Conservation (phyloP, 805 yeast species). For the Kuraishia piskuri region DNA sequence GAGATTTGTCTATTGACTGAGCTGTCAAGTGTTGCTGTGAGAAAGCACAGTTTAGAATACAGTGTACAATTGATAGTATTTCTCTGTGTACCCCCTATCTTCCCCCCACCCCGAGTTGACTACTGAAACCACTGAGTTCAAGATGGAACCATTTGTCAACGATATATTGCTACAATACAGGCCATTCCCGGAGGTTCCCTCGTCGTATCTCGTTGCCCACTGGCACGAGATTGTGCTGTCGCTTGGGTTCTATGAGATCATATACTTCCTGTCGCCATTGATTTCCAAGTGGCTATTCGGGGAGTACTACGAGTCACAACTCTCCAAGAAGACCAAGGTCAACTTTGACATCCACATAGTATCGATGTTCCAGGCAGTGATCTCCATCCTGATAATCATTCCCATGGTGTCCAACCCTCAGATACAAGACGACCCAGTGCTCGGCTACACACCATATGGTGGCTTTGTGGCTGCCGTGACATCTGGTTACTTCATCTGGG, state of each 20-base stretch:
- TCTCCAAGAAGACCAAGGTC: slow-evolving; percentile 35
- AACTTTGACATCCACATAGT: slow-evolving; percentile 91
- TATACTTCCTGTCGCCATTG: slow-evolving; percentile 45
- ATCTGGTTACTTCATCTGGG: slow-evolving; percentile 91
- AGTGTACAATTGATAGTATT: too few relatives aligned
- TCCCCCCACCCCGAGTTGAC: too few relatives aligned
- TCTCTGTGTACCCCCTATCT: too few relatives aligned
- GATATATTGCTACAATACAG: slow-evolving; percentile 24
- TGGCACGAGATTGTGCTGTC: slow-evolving; percentile 68
- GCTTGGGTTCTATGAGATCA: slow-evolving; percentile 46
- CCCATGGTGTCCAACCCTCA: slow-evolving; percentile 59
- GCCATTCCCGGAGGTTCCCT: slow-evolving; percentile 38
- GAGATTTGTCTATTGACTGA: too few relatives aligned
- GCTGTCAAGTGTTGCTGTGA: too few relatives aligned
- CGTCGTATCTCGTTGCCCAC: slow-evolving; percentile 40
- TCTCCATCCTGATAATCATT: slow-evolving; percentile 49
- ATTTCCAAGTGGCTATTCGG: slow-evolving; percentile 45
- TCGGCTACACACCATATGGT: slow-evolving; percentile 69
- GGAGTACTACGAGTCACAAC: slow-evolving; percentile 39
- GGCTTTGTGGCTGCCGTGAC: slow-evolving; percentile 69
- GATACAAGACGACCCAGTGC: slow-evolving; percentile 39
- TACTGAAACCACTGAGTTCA: too few relatives aligned
- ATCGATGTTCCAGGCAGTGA: slow-evolving; percentile 72
- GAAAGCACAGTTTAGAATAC: too few relatives aligned
- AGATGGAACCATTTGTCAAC: background rate